Base-by-base conservation (phyloP, 441 rosid genomes). In the Populus tomentosa region DNA sequence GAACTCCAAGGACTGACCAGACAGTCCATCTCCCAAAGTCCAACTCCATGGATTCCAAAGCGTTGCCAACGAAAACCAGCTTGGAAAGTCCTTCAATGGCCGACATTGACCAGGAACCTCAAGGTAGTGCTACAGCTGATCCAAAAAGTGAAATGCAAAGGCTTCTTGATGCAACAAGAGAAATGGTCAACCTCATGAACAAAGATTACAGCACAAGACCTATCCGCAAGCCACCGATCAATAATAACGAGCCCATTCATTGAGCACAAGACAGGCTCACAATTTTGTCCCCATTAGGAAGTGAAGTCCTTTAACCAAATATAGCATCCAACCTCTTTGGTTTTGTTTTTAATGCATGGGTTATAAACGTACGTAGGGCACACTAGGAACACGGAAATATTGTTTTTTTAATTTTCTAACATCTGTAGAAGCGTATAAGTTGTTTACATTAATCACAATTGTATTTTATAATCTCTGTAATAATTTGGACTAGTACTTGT, bases 161-260 rank as follows among this genome's bases (percentile, higher is more conserved):
- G 72, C 80, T 84, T 40, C 63, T 80, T 1, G 80, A 79, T 67
- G 89, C 76, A 69, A 78, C 87, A 1, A 79, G 72, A 77, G 86
- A 84, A 79, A 75, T 89, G 6, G 86, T 71, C n/a, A 84, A 71
- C 79, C 62, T 89, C 61, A 82, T 88, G 86, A 64, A 83, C 66
- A 83, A 76, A 71, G 92, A 89, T 75, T 89, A 89, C 82, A 59
- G 0, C 14, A 88, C 85, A 33, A 77, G 71, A 81, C 85, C 88
- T 35, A 76, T 82, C 56, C 85, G 87, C 69, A 88, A 83, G 80
- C 92, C 92, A 28, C 92, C 92, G 10, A 82, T 89, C 81, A 83
- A 89, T 83, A 89, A 89, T 69, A 73, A 80, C 69, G 75, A 74
- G 9, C 90, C 92, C 62, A 40, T 68, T 77, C 89, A 85, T 61